These are phyloP conservation scores for Cryphonectria naterciae DNA, from an alignment of 2,329 filamentous ascomycete genomes.

Conservation along the genomic window DNA sequence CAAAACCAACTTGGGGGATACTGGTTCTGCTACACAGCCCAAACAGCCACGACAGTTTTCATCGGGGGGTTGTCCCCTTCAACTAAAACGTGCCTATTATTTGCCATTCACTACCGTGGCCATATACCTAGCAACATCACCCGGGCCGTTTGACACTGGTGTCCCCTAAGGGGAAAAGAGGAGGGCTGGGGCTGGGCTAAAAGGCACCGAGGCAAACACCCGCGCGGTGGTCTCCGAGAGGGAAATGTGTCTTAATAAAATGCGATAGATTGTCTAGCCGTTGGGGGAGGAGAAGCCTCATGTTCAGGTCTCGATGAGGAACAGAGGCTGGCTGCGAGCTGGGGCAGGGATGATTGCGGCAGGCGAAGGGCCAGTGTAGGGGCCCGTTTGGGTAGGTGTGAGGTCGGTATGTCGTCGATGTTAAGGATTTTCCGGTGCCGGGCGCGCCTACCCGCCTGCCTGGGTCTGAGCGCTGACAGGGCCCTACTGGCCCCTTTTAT, in stretches of 20 bases:
- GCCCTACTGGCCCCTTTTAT: not conserved
- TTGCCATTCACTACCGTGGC: not conserved
- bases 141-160: not conserved
- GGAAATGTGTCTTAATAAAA: not conserved
- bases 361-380: not conserved
- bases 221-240: not conserved
- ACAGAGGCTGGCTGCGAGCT: not conserved
- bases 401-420: slow-evolving; percentile 21
- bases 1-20: not conserved
- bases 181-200: not conserved
- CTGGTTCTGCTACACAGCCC: not conserved
- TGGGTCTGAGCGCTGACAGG: not conserved
- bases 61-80: not conserved
- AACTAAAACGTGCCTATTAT: not conserved
- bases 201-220: not conserved
- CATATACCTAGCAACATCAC: not conserved
- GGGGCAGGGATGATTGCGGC: slow-evolving; percentile 25
- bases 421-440: slow-evolving; percentile 22
- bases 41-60: not conserved
- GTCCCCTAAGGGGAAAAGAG: not conserved
- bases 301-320: slow-evolving; percentile 6
- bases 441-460: not conserved
- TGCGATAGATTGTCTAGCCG: slow-evolving; percentile 8
- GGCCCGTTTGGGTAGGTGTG: slow-evolving; percentile 18
- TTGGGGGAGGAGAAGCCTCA: slow-evolving; percentile 17